phyloP scores from a whole-genome alignment of 805 yeast species.

The Pichia insulana region DNA sequence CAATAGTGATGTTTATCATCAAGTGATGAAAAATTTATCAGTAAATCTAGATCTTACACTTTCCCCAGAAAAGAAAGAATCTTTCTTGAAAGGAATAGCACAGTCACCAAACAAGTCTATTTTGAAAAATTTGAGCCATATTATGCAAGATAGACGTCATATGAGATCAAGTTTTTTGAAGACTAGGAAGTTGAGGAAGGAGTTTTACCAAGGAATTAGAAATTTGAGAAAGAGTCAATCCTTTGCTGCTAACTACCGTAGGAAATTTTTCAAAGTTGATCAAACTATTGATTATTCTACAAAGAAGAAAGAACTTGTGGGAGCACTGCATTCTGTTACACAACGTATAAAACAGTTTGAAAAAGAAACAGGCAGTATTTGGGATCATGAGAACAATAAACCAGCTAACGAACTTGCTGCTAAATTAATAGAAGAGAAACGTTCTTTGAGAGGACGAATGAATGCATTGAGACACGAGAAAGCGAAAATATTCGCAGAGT shows the following conservation, averaged over 20 bases:
- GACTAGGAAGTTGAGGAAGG: conserved; percentile 3
- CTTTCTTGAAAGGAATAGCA: conserved; percentile 8
- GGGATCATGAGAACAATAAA: background rate
- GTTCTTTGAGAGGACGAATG: conserved; percentile 3
- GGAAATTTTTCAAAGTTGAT: conserved; percentile 2
- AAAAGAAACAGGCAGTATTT: background rate
- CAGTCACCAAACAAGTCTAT: conserved; percentile 10
- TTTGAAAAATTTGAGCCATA: conserved; percentile 11
- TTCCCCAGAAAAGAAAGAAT: conserved; percentile 8
- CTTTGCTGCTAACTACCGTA: background rate
- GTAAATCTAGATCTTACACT: conserved; percentile 9
- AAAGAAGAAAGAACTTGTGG: background rate
- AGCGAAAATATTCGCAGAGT: background rate
- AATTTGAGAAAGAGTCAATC: background rate
- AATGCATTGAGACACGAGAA: conserved; percentile 1
- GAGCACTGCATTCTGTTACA: background rate
- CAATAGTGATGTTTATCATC: conserved; percentile 9
- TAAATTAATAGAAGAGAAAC: background rate
- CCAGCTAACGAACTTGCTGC: background rate
- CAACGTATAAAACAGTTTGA: background rate
- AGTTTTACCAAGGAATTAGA: conserved; percentile 5
- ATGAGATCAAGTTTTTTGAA: conserved; percentile 8
- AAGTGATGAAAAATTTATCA: conserved; percentile 15
- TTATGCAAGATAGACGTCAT: conserved; percentile 5
- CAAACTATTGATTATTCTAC: background rate